Base-by-base conservation (phyloP, 2,329 filamentous ascomycete genomes). In the Calonectria pseudoreteaudii region DNA sequence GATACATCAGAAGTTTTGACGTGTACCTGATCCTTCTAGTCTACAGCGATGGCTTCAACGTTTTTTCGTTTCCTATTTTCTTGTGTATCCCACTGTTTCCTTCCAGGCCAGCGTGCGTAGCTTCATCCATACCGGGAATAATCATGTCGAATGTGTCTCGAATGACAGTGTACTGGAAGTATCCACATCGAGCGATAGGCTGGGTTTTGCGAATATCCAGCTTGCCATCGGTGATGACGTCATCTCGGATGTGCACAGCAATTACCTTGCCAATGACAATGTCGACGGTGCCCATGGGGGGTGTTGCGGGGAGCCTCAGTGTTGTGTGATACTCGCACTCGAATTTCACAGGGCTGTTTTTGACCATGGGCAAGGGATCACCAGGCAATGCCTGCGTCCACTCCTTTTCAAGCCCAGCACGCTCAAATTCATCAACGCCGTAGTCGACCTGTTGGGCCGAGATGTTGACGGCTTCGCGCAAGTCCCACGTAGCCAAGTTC, bases 91-190 rank as follows among this genome's bases (percentile, higher is more conserved):
- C n/a, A 14, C 69, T 71, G 30, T 26, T 71, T 7, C 69, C 69
- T 38, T 71, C 69, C 49, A 71, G 26, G 11, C 69, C 69, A 6
- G 69, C 69, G 23, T 71, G 69, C n/a, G 69, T 71, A 26, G 69
- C 69, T 23, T 71, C 69, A 53, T 71, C 69, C 28, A 77, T 74
- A 0, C 75, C 68, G 6, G 74, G 60, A 26, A 77, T 74, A 1
- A 72, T 68, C 68, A 73, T 73, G 44, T 73, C 68, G 14, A 73
- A 73, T 16, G 71, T 73, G 16, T 73, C 71, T 36, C 68, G 30
- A 16, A 73, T 28, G 4, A 73, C 71, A 4, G 71, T 65, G 20
- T 73, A 73, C 53, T 73, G 52, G 38, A 67, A 73, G 30, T 73
- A 73, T 11, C 71, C 71, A 16, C 71, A 73, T 2, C 71, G 71